Evolutionary conservation across 106 monocot species (phyloP).

Genomic region (Acanthochlamys bracteata): DNA sequence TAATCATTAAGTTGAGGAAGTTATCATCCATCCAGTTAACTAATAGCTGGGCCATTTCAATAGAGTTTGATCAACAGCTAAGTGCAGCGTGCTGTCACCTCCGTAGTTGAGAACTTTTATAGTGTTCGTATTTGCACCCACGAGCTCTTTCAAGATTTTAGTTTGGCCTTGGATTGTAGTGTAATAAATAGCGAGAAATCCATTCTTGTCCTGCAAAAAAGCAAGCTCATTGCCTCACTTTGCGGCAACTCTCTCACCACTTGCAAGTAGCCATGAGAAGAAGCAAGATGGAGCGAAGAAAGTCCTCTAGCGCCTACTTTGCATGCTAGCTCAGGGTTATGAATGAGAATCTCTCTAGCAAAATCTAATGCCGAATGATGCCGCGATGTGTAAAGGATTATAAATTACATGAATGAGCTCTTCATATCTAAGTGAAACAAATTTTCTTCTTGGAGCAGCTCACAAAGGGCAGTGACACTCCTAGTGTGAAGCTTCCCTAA

Average conservation of each 20-base stretch:
- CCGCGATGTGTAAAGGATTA: conserved; percentile 24
- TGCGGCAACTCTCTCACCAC: conserved; percentile 13
- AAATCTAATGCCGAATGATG: conserved; percentile 17
- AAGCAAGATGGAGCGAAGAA: conserved; percentile 19
- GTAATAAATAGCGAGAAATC: conserved; percentile 10
- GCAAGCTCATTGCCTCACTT: conserved; percentile 2
- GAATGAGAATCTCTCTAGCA: not conserved
- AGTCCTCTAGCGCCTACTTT: conserved; percentile 1
- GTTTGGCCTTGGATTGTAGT: conserved; percentile 5
- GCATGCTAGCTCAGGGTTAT: conserved; percentile 5
- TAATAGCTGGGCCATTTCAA: conserved; percentile 10
- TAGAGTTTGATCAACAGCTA: conserved; percentile 9
- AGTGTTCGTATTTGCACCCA: not conserved
- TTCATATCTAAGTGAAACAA: conserved; percentile 5
- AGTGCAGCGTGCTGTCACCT: conserved; percentile 11
- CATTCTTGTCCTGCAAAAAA: conserved; percentile 12
- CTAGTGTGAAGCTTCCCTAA: conserved; percentile 15
- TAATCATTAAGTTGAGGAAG: conserved; percentile 7
- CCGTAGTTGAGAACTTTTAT: conserved; percentile 1
- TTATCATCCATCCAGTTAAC: not conserved
- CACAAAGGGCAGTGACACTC: conserved; percentile 4
- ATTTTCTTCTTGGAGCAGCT: conserved; percentile 18
- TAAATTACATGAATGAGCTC: not conserved
- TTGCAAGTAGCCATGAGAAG: conserved; percentile 14
- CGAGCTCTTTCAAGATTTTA: conserved; percentile 1